Evolutionary conservation across 768 basidiomycete genomes (phyloP).

Genomic region (Suillus weaverae): DNA sequence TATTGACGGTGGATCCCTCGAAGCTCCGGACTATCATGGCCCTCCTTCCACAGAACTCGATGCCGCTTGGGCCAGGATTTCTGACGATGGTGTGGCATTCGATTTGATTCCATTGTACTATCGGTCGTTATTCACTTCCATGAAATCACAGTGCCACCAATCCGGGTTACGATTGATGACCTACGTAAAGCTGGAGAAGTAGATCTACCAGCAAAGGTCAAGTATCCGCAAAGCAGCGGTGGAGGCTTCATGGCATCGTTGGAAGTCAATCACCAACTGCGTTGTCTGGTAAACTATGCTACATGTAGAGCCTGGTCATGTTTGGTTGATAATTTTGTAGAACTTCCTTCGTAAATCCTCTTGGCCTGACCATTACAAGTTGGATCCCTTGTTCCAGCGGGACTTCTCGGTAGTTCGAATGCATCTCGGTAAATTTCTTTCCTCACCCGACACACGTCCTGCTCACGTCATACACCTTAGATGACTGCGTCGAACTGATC

Average conservation of each 20-base stretch:
- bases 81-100: constrained; percentile 7
- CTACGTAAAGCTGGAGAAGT: constrained; percentile 9
- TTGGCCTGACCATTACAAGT: constrained; percentile 10
- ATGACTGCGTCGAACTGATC: constrained; percentile 11
- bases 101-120: neutral
- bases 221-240: constrained; percentile 10
- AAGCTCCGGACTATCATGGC: neutral
- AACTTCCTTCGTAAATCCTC: constrained; percentile 15
- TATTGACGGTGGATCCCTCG: neutral
- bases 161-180: constrained; percentile 6
- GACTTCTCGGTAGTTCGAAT: neutral
- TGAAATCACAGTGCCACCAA: constrained; percentile 6
- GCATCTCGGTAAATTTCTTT: constrained; percentile 7
- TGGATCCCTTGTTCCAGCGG: constrained; percentile 10
- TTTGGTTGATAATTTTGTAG: neutral
- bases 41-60: neutral
- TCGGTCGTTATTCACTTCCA: neutral
- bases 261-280: constrained; percentile 14
- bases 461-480: neutral
- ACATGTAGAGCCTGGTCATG: neutral
- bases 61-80: neutral
- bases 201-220: constrained; percentile 6
- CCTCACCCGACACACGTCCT: neutral
- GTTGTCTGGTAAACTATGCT: constrained; percentile 9
- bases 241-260: constrained; percentile 15